Percentiles rank a stretch among this genome's conserved stretches.
Conservation (phyloP, 2,329 filamentous ascomycete genomes). For the Hypoxylon sp. region DNA sequence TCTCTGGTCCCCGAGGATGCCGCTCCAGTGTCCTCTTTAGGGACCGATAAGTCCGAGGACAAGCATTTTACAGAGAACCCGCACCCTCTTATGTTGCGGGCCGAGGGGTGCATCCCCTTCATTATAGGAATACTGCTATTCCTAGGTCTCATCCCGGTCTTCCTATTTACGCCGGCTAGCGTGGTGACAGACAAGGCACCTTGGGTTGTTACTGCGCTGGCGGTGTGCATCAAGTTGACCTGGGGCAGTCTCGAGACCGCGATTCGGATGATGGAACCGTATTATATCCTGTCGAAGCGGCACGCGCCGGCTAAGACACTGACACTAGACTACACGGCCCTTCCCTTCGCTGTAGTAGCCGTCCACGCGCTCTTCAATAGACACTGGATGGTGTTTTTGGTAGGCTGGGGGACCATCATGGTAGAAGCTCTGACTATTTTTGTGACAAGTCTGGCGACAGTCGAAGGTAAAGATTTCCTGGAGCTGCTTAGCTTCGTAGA, state of each 20-base stretch:
- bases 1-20: slow-evolving; percentile 76
- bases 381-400: slow-evolving; percentile 75
- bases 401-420: slow-evolving; percentile 79
- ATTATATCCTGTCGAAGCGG: slow-evolving; percentile 77
- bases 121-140: slow-evolving; percentile 71
- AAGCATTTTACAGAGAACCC: slow-evolving; percentile 71
- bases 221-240: slow-evolving; percentile 76
- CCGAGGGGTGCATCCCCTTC: slow-evolving; percentile 72
- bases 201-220: slow-evolving; percentile 75
- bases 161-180: slow-evolving; percentile 72
- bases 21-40: slow-evolving; percentile 59
- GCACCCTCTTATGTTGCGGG: slow-evolving; percentile 77
- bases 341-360: slow-evolving; percentile 77
- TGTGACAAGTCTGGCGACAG: slow-evolving; percentile 74
- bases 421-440: slow-evolving; percentile 81
- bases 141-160: slow-evolving; percentile 69
- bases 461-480: slow-evolving; percentile 74
- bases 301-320: slow-evolving; percentile 76
- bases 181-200: slow-evolving; percentile 73
- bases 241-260: slow-evolving; percentile 79
- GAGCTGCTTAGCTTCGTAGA: slow-evolving; percentile 45
- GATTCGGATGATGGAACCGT: slow-evolving; percentile 81
- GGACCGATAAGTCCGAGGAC: slow-evolving; percentile 65
- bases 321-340: slow-evolving; percentile 80
- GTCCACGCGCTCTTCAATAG: slow-evolving; percentile 73